These are phyloP conservation scores for Paradendryphiella salina DNA, from an alignment of 2,329 filamentous ascomycete genomes.

Conservation along the genomic window DNA sequence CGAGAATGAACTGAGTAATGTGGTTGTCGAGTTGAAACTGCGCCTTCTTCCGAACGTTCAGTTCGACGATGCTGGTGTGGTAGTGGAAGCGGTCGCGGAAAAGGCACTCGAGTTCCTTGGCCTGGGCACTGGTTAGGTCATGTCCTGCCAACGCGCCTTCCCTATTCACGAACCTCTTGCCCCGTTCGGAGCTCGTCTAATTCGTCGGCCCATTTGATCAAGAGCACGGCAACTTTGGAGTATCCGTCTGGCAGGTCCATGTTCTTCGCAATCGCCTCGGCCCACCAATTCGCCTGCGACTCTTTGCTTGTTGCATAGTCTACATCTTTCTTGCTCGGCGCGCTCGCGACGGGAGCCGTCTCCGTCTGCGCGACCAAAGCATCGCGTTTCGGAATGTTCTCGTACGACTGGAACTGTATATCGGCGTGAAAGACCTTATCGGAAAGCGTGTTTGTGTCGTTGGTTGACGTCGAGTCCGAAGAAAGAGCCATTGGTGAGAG, in stretches of 20 bases:
- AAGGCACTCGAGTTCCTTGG: constrained; percentile 33
- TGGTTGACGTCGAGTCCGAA: constrained; percentile 10
- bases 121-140: constrained; percentile 20
- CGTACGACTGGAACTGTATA: constrained; percentile 28
- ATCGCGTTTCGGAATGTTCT: constrained; percentile 15
- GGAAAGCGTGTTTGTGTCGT: constrained; percentile 17
- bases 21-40: constrained; percentile 41
- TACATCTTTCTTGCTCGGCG: neutral
- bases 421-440: constrained; percentile 35
- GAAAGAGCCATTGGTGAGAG: constrained; percentile 17
- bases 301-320: constrained; percentile 2
- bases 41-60: constrained; percentile 38
- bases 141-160: neutral
- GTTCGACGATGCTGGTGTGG: constrained; percentile 36
- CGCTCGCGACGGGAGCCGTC: neutral
- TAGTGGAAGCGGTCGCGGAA: constrained; percentile 39
- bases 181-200: constrained; percentile 44
- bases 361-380: neutral
- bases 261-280: constrained; percentile 27
- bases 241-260: constrained; percentile 42
- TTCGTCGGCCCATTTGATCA: constrained; percentile 44
- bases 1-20: constrained; percentile 35
- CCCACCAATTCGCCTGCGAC: constrained; percentile 39
- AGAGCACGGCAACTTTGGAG: constrained; percentile 40
- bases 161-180: constrained; percentile 24